Evolutionary conservation across 345 rosid genomes (phyloP).

Genomic region (Euphorbia pulcherrima): DNA sequence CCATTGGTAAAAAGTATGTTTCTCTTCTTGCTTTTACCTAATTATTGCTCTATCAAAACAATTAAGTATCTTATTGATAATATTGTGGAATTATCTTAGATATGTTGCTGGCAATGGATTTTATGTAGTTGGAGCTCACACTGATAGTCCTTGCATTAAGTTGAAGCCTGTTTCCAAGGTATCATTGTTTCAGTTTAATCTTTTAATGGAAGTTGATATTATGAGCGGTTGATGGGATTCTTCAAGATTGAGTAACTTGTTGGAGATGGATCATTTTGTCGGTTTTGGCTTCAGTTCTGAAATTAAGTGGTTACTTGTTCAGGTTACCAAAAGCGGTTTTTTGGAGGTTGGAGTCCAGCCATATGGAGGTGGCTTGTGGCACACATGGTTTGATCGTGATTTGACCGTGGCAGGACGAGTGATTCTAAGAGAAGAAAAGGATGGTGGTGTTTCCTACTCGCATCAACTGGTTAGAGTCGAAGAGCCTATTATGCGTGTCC

Average conservation of each 20-base stretch:
- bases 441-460: conserved; percentile 51
- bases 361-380: conserved; percentile 94
- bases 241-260: not conserved
- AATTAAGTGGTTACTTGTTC: conserved; percentile 18
- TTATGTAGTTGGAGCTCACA: conserved; percentile 81
- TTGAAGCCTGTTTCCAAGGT: conserved; percentile 95
- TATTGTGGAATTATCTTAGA: conserved; percentile 32
- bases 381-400: conserved; percentile 99
- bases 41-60: no score
- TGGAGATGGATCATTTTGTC: not conserved
- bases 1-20: conserved; percentile 72
- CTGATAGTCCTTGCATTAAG: conserved; percentile 94
- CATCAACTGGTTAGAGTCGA: conserved; percentile 71
- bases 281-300: not conserved
- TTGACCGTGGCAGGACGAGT: conserved; percentile 91
- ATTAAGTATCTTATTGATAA: conserved; percentile 9
- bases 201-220: not conserved
- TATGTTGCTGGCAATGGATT: conserved; percentile 94
- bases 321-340: conserved; percentile 76
- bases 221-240: not conserved
- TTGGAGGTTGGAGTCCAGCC: conserved; percentile 90
- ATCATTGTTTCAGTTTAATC: not conserved
- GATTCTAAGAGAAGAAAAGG: conserved; percentile 54
- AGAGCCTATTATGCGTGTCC: conserved; percentile 90
- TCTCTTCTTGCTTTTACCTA: not conserved